Evolutionary conservation across 1,284 basidiomycete genomes (phyloP).

Genomic region (Rhodotorula sp.): DNA sequence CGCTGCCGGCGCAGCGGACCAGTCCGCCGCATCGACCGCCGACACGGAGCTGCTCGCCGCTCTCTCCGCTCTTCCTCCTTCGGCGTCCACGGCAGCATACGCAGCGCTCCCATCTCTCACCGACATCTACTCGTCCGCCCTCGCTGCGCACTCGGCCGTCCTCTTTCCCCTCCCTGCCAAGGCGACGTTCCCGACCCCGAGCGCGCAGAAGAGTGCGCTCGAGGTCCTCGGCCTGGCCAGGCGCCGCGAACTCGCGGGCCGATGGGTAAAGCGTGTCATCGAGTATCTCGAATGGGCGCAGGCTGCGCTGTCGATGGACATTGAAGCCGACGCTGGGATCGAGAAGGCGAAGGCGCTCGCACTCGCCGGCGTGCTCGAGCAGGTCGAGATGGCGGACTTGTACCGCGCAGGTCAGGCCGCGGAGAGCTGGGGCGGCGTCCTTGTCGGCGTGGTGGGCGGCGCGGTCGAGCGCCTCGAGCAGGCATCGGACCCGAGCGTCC

Average conservation of each 20-base stretch:
- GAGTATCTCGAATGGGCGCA: slow-evolving; percentile 15
- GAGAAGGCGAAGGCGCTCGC: slow-evolving; percentile 8
- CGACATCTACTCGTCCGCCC: slow-evolving; percentile 24
- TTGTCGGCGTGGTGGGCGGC: slow-evolving; percentile 16
- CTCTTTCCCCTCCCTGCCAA: slow-evolving; percentile 41
- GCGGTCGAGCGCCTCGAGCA: slow-evolving; percentile 3
- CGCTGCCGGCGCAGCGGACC: slow-evolving; percentile 4
- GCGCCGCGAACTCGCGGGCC: slow-evolving; percentile 32
- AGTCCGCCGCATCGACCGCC: slow-evolving; percentile 6
- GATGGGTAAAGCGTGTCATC: slow-evolving; percentile 20
- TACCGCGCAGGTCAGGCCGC: slow-evolving; percentile 21
- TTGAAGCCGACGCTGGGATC: not conserved
- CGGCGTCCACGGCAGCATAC: not conserved
- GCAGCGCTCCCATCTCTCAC: slow-evolving; percentile 21
- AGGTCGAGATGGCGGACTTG: slow-evolving; percentile 31
- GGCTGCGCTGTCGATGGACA: not conserved
- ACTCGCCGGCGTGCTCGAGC: slow-evolving; percentile 16
- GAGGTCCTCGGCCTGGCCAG: slow-evolving; percentile 37
- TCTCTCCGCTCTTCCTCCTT: not conserved
- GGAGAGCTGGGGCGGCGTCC: slow-evolving; percentile 24
- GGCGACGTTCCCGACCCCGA: slow-evolving; percentile 36
- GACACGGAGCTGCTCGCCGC: slow-evolving; percentile 31
- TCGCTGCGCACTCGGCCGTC: slow-evolving; percentile 17
- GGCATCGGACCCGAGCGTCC: not conserved
- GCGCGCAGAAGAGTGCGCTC: slow-evolving; percentile 36